Percentiles rank a stretch among this genome's conserved stretches.
These are phyloP conservation scores for Ensete glaucum DNA, from an alignment of 176 grass and related monocot species.

Conservation along the genomic window DNA sequence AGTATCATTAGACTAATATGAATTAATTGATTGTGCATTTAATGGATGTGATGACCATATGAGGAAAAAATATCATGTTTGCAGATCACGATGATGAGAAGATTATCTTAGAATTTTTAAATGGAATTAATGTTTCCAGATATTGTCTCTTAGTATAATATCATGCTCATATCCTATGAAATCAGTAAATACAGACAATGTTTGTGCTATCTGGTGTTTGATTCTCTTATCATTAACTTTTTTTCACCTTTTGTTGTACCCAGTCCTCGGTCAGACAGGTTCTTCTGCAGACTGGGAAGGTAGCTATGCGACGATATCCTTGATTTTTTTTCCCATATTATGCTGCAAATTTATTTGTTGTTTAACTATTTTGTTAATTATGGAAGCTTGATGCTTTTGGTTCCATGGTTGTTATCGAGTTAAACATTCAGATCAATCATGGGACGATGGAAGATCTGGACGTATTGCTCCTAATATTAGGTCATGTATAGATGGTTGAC, in stretches of 20 bases:
- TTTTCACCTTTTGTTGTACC: conserved; percentile 17
- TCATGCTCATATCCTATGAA: background rate
- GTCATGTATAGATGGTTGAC: too few relatives aligned
- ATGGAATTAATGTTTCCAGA: background rate
- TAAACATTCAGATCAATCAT: background rate
- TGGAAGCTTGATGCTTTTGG: background rate
- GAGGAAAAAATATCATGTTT: background rate
- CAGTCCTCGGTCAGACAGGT: conserved; percentile 75
- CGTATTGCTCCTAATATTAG: background rate
- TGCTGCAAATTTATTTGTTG: background rate
- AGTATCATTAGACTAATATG: background rate
- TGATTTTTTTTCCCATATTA: background rate
- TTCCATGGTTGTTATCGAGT: background rate
- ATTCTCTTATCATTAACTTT: background rate
- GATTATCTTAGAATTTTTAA: too few relatives aligned
- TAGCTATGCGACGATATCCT: background rate
- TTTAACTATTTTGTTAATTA: background rate
- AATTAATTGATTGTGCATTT: background rate
- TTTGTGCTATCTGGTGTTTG: background rate
- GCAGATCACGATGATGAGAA: too few relatives aligned
- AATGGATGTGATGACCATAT: background rate
- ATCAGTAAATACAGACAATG: background rate
- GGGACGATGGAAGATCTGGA: background rate
- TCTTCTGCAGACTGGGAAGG: conserved; percentile 41
- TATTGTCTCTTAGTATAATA: background rate